Evolutionary conservation across 2,329 filamentous ascomycete species (phyloP).

Genomic region (Knoxdaviesia capensis): DNA sequence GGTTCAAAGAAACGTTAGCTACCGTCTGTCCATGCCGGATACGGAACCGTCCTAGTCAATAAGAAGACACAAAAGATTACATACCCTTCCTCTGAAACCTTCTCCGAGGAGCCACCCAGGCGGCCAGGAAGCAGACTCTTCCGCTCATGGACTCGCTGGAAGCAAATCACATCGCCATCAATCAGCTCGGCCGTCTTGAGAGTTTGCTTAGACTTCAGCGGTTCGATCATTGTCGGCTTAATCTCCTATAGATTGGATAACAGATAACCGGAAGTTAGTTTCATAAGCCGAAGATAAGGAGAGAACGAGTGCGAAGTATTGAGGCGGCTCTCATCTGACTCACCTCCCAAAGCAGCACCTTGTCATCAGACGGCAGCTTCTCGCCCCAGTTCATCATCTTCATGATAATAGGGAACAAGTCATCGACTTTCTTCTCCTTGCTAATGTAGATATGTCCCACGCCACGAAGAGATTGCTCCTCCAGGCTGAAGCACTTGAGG

Average conservation of each 20-base stretch:
- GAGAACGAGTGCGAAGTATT: no score
- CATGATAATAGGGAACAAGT: conserved; percentile 58
- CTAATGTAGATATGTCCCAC: conserved; percentile 72
- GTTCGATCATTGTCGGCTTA: conserved; percentile 93
- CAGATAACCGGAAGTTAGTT: neutral
- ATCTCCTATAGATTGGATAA: conserved; percentile 42
- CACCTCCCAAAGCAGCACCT: conserved; percentile 58
- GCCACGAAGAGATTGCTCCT: conserved; percentile 54
- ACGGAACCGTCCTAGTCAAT: no score
- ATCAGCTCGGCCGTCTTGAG: conserved; percentile 85
- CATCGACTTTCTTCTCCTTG: conserved; percentile 71
- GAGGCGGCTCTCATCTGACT: conserved; percentile 5
- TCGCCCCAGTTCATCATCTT: conserved; percentile 74
- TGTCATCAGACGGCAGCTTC: conserved; percentile 43
- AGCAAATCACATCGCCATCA: conserved; percentile 91
- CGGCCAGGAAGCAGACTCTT: conserved; percentile 12
- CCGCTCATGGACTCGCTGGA: conserved; percentile 45
- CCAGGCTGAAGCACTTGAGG: conserved; percentile 76
- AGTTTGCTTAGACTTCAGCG: conserved; percentile 76
- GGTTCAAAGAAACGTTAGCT: no score
- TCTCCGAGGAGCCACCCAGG: no score
- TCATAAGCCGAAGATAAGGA: no score
- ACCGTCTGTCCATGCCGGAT: no score
- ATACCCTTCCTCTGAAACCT: no score
- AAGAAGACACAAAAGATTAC: no score